Evolutionary conservation across 768 basidiomycete species (phyloP).

Genomic region (Lactarius akahatsu): DNA sequence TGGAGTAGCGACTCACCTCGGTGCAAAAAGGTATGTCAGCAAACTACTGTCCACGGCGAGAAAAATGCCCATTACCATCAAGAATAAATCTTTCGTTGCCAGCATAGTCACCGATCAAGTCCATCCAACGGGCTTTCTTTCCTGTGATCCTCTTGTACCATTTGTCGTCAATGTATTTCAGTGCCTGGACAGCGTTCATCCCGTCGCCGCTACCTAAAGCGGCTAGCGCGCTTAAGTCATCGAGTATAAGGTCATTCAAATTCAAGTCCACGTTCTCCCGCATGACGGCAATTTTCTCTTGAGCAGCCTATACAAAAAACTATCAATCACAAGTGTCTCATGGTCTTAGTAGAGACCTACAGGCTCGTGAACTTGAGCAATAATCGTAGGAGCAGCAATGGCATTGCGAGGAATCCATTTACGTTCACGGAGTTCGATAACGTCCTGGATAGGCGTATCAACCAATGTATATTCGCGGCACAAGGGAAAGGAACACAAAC

Average conservation of each 20-base stretch:
- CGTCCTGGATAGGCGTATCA: slow-evolving; percentile 55
- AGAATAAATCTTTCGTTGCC: slow-evolving; percentile 64
- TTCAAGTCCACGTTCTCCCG: not conserved
- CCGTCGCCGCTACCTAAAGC: not conserved
- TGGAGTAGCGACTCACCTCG: slow-evolving; percentile 65
- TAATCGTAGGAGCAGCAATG: slow-evolving; percentile 77
- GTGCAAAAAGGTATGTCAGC: not conserved
- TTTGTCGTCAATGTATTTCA: slow-evolving; percentile 37
- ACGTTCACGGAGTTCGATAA: slow-evolving; percentile 82
- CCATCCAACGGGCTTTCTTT: slow-evolving; percentile 57
- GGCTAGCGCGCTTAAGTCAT: not conserved
- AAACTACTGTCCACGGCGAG: not conserved
- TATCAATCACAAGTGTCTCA: not conserved
- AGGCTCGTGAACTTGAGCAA: slow-evolving; percentile 83
- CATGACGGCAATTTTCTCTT: slow-evolving; percentile 44
- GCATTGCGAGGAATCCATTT: slow-evolving; percentile 75
- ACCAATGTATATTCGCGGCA: slow-evolving; percentile 11
- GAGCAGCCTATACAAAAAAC: slow-evolving; percentile 60
- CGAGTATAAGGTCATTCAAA: not conserved
- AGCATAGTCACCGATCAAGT: slow-evolving; percentile 68
- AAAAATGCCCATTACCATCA: slow-evolving; percentile 47
- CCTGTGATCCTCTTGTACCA: slow-evolving; percentile 42
- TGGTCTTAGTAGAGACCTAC: slow-evolving; percentile 47
- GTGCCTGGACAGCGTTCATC: slow-evolving; percentile 28
- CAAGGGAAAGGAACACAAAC: slow-evolving; percentile 44